These are phyloP conservation scores for Hemileia vastatrix DNA, from an alignment of 1,284 basidiomycete genomes.

Conservation along the genomic window DNA sequence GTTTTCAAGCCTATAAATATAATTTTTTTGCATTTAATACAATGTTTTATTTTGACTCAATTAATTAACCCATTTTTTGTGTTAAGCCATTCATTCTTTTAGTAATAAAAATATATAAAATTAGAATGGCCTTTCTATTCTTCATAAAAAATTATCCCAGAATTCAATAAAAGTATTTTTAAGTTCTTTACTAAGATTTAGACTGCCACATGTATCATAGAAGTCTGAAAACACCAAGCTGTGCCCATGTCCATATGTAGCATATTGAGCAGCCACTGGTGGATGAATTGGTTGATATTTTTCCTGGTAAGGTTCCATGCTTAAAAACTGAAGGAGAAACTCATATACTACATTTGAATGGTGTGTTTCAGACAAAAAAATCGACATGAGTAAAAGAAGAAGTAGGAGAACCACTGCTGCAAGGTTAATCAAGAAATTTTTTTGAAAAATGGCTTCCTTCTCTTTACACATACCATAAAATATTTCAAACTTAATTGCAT, in stretches of 20 bases:
- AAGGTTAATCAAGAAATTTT: neutral
- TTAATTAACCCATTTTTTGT: too few species aligned
- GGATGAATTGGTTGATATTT: neutral
- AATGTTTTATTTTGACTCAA: too few species aligned
- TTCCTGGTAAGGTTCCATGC: neutral
- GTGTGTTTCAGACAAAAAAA: slow-evolving; percentile 12
- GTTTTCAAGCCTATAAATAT: too few species aligned
- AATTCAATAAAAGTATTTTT: too few species aligned
- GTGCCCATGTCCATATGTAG: slow-evolving; percentile 13
- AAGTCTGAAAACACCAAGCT: slow-evolving; percentile 10
- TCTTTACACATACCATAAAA: slow-evolving; percentile 23
- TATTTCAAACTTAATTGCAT: neutral
- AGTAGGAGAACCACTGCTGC: neutral
- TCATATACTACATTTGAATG: slow-evolving; percentile 8
- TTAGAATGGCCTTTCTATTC: too few species aligned
- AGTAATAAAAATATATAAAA: too few species aligned
- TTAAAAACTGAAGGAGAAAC: slow-evolving; percentile 12
- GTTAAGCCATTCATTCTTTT: too few species aligned
- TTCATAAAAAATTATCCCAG: too few species aligned
- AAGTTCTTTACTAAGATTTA: too few species aligned
- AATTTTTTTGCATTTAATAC: too few species aligned
- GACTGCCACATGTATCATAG: too few species aligned
- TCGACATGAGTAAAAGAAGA: neutral
- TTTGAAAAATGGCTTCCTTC: slow-evolving; percentile 1
- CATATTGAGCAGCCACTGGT: slow-evolving; percentile 2